Percentiles rank a stretch among this genome's conserved stretches.
phyloP scores from a whole-genome alignment of 2,329 filamentous ascomycete species.

The Aspergillus clavatus region DNA sequence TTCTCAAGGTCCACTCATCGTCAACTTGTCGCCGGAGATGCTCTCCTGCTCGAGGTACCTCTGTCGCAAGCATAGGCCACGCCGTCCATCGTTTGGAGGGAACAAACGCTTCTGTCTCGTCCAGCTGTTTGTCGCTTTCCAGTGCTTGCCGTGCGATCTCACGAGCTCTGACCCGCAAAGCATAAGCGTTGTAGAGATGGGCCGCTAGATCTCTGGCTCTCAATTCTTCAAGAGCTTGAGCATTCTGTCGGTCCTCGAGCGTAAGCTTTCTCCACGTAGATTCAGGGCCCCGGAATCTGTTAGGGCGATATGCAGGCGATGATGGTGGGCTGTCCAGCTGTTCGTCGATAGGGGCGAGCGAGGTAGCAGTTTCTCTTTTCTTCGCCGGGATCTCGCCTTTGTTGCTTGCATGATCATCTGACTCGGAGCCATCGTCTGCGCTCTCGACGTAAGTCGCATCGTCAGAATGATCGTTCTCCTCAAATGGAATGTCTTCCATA shows the following conservation, averaged over 20 bases:
- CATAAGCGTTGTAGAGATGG: constrained; percentile 76
- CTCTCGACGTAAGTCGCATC: constrained; percentile 23
- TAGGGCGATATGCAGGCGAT: constrained; percentile 49
- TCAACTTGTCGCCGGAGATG: constrained; percentile 46
- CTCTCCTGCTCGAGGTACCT: constrained; percentile 58
- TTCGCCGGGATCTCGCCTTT: neutral
- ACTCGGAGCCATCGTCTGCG: constrained; percentile 11
- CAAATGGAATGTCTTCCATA: constrained; percentile 18
- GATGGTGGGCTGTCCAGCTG: constrained; percentile 7
- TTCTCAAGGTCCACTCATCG: constrained; percentile 51
- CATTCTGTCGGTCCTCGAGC: constrained; percentile 69
- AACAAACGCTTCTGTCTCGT: constrained; percentile 29
- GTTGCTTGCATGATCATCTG: constrained; percentile 7
- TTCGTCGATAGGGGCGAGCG: neutral
- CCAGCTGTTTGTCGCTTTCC: constrained; percentile 4
- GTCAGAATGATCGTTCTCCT: constrained; percentile 19
- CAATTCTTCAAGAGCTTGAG: constrained; percentile 58
- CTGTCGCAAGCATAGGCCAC: constrained; percentile 66
- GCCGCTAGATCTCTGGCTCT: constrained; percentile 63
- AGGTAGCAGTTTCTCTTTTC: neutral
- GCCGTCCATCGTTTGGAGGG: constrained; percentile 67
- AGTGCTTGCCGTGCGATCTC: constrained; percentile 7
- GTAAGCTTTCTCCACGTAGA: constrained; percentile 83
- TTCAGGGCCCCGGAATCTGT: constrained; percentile 64
- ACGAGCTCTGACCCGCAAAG: constrained; percentile 53